Evolutionary conservation across 305 asterid species (phyloP), one percentile per base, ranked within the genome.

Genomic region (Rubia peregrina): DNA sequence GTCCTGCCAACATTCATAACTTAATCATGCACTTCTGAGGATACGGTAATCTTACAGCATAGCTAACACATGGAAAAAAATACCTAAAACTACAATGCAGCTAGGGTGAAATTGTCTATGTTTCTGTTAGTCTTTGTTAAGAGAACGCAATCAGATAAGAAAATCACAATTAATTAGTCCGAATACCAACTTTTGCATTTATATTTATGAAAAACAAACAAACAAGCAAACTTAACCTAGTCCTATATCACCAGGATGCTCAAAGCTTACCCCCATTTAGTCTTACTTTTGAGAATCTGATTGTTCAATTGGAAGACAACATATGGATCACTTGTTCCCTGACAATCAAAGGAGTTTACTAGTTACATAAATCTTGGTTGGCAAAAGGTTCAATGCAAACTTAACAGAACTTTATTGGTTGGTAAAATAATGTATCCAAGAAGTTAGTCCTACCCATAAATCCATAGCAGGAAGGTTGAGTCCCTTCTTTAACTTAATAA

Each of bases 291-390:
- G 77, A 79, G 88, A 69, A 76, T 83, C 85, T 89, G 97, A 79
- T 88, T 73, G 66, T 91, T 90, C 85, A 94, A 79, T 75, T 91
- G 90, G 79, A 89, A 64, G 74, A 94, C 82, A 72, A 89, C 96
- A 75, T 94, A 94, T 41, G 99, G 99, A 87, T 94, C 98, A 74
- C 99, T 94, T 66, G 98, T 91, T 79, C 99, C 99, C 99, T 94
- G 85, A 46, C 61, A 82, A 70, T 16, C 71, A 71, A 69, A 80
- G 24, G 80, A 63, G 60, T 55, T 48, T n/a, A 33, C 21, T 60
- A 57, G 48, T 56, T 38, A 46, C 62, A 24, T 36, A n/a, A 72
- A 22, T 70, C 53, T n/a, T 55, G 14, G n/a, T 38, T 46, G 68
- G 41, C 13, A 42, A 30, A 40, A 62, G 70, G 48, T 69, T 51